Base-by-base conservation (phyloP, 176 grass and related monocot genomes). In the Carex kokanica region DNA sequence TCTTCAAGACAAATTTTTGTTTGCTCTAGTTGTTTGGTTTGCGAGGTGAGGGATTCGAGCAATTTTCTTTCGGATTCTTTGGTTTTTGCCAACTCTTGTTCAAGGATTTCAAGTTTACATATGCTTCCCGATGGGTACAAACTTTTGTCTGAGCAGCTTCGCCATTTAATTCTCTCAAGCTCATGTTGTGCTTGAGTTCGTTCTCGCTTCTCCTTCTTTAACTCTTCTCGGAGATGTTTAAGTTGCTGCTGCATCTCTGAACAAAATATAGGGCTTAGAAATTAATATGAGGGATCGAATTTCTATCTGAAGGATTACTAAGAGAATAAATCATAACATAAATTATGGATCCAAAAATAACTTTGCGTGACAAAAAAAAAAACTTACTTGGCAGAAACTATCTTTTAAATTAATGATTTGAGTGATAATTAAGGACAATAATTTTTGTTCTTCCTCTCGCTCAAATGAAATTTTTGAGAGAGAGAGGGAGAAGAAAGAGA, bases 11-110 rank as follows among this genome's bases (percentile, higher is more conserved):
- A 79, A 3, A 98, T 98, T 89, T 95, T 95, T 66, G 95, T 98
- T 64, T 91, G 83, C 83, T 98, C 95, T 3, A 98, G 84, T 85
- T 98, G 92, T 87, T 93, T 95, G 17, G 92, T 98, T 87, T 98
- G 92, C 74, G 62, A 34, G 3, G 84, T 83, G 1, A 98, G 84
- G 57, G 92, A 93, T 29, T 93, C 95, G 0, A 98, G 89, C 95
- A 98, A 93, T 81, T 86, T 88, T 74, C 70, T 83, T 85, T 95
- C 91, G 0, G 90, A 93, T 25, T 98, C 95, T 73, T 87, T 88
- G 12, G 89, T 75, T 81, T 73, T 88, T 15, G 41, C 58, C 1
- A 91, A 80, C 65, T 93, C 92, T 12, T 80, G 82, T 81, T 91
- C 89, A 0, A 98, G 75, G 52, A 79, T 83, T 54, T 95, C 89